A percentile compares a stretch with the other conserved stretches of the same genome.
These are phyloP conservation scores for Sugiyamaella marilandica DNA, from an alignment of 805 yeast genomes.

Conservation along the genomic window DNA sequence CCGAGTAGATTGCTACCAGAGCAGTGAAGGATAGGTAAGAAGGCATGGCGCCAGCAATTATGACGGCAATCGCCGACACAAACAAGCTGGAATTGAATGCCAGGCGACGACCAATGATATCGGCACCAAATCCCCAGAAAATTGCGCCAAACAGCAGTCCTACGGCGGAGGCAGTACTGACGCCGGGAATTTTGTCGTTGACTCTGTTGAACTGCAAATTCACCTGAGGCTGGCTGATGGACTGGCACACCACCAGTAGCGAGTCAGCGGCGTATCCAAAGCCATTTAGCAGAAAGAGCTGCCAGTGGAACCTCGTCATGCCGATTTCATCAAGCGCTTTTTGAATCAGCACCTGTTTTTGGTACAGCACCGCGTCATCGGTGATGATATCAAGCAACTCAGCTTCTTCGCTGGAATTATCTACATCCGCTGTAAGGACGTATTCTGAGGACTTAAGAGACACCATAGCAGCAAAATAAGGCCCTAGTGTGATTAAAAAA, in stretches of 20 bases:
- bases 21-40: constrained; percentile 46
- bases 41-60: constrained; percentile 50
- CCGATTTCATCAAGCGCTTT: constrained; percentile 58
- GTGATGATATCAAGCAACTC: constrained; percentile 10
- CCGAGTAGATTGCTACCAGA: constrained; percentile 42
- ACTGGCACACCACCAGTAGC: constrained; percentile 45
- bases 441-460: too few relatives aligned
- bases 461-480: too few relatives aligned
- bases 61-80: constrained; percentile 45
- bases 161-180: constrained; percentile 44
- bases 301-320: constrained; percentile 50
- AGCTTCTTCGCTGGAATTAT: not conserved
- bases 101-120: constrained; percentile 47
- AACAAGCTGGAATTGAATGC: constrained; percentile 50
- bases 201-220: constrained; percentile 42
- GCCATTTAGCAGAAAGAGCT: constrained; percentile 48
- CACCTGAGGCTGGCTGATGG: constrained; percentile 43
- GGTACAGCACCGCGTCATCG: constrained; percentile 10
- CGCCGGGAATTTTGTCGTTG: constrained; percentile 37
- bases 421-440: too few relatives aligned
- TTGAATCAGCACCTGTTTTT: constrained; percentile 36
- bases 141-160: constrained; percentile 52
- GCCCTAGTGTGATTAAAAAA: too few relatives aligned
- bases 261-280: constrained; percentile 56
- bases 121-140: constrained; percentile 53